Percentiles rank a stretch among this genome's conserved stretches.
Conservation (phyloP, 1,284 basidiomycete species). For the Trichosporon asahii region DNA sequence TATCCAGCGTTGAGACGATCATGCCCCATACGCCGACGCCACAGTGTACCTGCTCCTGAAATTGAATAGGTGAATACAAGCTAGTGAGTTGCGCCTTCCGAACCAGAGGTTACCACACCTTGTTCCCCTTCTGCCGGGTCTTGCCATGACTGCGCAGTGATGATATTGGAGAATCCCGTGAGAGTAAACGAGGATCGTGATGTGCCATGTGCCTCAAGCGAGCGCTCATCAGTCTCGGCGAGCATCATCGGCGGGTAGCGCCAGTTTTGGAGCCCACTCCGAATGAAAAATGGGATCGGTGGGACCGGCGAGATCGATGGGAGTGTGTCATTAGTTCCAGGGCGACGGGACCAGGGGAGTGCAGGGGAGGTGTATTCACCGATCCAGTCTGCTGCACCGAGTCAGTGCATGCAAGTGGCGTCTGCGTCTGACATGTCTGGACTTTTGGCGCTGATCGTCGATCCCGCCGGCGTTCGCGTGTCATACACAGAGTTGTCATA, state of each 20-base stretch:
- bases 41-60: neutral
- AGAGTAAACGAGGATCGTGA: too few species aligned
- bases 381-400: neutral
- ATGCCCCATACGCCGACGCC: neutral
- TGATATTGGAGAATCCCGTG: neutral
- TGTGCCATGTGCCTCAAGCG: too few species aligned
- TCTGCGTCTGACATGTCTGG: neutral
- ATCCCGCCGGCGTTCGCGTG: neutral
- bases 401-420: neutral
- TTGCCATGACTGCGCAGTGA: neutral
- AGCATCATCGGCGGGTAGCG: neutral
- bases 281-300: neutral
- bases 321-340: conserved; percentile 3
- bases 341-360: neutral
- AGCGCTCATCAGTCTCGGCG: neutral
- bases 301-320: neutral
- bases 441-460: neutral
- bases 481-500: neutral
- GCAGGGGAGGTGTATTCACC: neutral
- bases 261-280: neutral
- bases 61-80: neutral
- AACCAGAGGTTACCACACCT: neutral
- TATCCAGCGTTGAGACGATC: neutral
- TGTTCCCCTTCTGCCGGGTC: neutral
- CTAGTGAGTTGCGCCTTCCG: neutral